These are phyloP conservation scores for Suillus spraguei DNA, from an alignment of 768 basidiomycete species.

Conservation along the genomic window DNA sequence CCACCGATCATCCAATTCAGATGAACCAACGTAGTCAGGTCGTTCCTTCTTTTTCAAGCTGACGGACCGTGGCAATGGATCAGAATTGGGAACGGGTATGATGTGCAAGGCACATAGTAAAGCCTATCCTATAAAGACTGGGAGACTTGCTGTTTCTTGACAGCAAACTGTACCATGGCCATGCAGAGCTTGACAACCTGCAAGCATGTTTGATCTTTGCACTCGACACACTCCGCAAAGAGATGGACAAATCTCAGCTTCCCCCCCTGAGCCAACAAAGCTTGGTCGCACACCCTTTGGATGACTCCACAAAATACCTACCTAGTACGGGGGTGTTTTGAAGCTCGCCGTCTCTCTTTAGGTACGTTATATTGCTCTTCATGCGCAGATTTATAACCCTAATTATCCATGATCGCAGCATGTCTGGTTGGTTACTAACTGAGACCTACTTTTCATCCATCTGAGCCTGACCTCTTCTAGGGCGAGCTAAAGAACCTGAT, in stretches of 20 bases:
- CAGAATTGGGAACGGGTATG: neutral
- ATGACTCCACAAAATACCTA: constrained; percentile 1
- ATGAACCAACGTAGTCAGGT: neutral
- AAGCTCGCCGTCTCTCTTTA: constrained; percentile 10
- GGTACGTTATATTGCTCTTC: neutral
- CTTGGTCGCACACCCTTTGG: constrained; percentile 9
- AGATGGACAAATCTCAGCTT: constrained; percentile 3
- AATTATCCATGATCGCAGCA: neutral
- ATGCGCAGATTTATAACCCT: too few species aligned
- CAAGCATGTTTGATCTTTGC: constrained; percentile 8
- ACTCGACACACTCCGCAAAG: constrained; percentile 2
- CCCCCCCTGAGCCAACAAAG: constrained; percentile 1
- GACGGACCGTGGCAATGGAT: neutral
- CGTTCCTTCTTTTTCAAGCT: neutral
- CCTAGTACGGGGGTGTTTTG: neutral
- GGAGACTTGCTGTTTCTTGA: neutral
- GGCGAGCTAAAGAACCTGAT: constrained; percentile 9
- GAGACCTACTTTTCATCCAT: neutral
- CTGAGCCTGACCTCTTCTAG: constrained; percentile 3
- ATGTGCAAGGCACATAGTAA: neutral
- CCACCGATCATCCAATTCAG: neutral
- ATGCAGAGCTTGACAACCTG: constrained; percentile 2
- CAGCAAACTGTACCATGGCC: neutral
- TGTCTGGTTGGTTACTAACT: constrained; percentile 2
- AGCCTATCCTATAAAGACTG: neutral